Percentiles rank a stretch among this genome's conserved stretches.
Conservation (phyloP, 495 filamentous ascomycete genomes). For the Melanomma pulvis-pyrius region DNA sequence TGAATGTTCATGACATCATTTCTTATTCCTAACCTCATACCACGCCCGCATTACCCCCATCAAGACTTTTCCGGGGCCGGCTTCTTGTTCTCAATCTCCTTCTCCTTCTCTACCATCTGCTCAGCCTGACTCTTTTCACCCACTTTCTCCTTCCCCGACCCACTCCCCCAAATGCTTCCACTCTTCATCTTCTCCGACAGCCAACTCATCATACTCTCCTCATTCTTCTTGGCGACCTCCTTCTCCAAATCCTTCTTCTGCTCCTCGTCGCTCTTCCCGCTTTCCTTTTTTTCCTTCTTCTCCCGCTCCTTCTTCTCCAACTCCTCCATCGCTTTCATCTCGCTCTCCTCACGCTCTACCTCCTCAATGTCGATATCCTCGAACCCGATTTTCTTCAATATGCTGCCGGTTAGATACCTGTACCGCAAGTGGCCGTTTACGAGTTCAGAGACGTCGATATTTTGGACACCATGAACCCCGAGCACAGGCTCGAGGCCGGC, state of each 20-base stretch:
- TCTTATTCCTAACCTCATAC: not conserved
- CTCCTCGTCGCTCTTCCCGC: conserved; percentile 45
- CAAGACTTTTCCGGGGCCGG: not conserved
- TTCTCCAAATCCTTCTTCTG: conserved; percentile 41
- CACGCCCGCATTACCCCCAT: not conserved
- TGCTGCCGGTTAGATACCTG: conserved; percentile 67
- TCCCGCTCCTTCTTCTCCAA: conserved; percentile 57
- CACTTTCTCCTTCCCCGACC: conserved; percentile 2
- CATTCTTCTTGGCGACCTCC: conserved; percentile 44
- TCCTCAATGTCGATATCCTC: conserved; percentile 61
- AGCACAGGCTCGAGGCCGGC: conserved; percentile 71
- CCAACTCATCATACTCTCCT: conserved; percentile 35
- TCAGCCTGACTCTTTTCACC: conserved; percentile 22
- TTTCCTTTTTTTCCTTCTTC: conserved; percentile 52
- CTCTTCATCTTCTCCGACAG: conserved; percentile 33
- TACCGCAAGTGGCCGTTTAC: conserved; percentile 76
- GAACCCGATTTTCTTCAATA: conserved; percentile 69
- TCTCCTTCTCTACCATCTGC: conserved; percentile 31
- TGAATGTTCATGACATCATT: not conserved
- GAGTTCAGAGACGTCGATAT: conserved; percentile 71
- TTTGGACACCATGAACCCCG: conserved; percentile 69
- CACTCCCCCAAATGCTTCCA: conserved; percentile 22
- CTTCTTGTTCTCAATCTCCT: conserved; percentile 3
- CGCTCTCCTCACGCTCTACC: conserved; percentile 62
- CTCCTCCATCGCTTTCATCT: conserved; percentile 59